Percentiles rank a stretch among this genome's conserved stretches.
Conservation (phyloP, 148 eudicot genomes). For the Rhododendron mucronatum region DNA sequence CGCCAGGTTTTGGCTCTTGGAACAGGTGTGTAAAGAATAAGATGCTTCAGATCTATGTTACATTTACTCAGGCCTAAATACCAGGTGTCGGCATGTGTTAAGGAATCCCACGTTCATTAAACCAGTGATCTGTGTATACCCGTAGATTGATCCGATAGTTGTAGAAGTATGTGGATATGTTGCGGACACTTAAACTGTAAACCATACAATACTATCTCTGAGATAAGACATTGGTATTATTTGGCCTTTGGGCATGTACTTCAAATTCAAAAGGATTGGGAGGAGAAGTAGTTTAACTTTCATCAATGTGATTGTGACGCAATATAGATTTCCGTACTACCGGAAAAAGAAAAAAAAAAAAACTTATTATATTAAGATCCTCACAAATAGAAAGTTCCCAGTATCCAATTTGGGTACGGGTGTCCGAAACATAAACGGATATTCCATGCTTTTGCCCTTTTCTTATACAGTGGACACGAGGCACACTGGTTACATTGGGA, state of each 20-base stretch:
- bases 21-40: background rate
- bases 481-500: background rate
- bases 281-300: background rate
- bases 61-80: background rate
- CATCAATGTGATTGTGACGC: background rate
- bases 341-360: background rate
- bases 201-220: background rate
- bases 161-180: background rate
- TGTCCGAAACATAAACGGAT: background rate
- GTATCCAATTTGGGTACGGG: background rate
- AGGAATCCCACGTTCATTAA: background rate
- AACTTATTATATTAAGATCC: background rate
- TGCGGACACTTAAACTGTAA: background rate
- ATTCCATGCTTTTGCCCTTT: background rate
- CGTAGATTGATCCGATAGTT: background rate
- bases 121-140: background rate
- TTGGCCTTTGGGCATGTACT: background rate
- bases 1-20: background rate
- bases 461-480: too few species aligned
- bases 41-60: background rate
- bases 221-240: background rate
- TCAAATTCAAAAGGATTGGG: background rate
- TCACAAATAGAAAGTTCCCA: background rate
- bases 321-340: background rate
- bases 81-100: background rate